Base-by-base conservation (phyloP, 1,284 basidiomycete species). In the Apiotrichum gracile region DNA sequence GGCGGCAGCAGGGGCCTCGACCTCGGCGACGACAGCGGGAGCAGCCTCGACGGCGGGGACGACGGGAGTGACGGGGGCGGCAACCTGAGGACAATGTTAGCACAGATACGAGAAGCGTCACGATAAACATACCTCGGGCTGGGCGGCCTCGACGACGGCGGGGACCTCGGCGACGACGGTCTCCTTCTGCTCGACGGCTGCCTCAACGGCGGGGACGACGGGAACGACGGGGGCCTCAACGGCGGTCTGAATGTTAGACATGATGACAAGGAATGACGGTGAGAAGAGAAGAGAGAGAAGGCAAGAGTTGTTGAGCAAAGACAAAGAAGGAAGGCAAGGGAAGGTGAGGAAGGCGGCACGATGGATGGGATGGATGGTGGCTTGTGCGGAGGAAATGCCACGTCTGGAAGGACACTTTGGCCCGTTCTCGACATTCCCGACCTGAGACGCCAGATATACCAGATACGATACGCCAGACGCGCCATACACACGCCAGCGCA, bases 241-340 rank as follows among this genome's bases (percentile, higher is more conserved):
- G 43, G 86, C 72, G 67, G 89, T 86, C 0, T 39, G 17, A 27
- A 33, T 5, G 33, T 19, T 16, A 25, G 33, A 35, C 25, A 35
- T 39, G 27, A 26, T 26, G 24, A 5, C 13, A 37, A 37, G 13
- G 25, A 4, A 24, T 22, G 45, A 14, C 26, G 24, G 26, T 19
- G 47, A 40, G 37, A 37, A 24, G 47, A 7, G 19, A 27, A 43
- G 40, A 33, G 35, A 27, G n/a, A 10, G 44, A 35, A 44, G 19
- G 24, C 10, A 37, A 52, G n/a, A 33, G 27, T n/a, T n/a, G 33
- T n/a, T n/a, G 38, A 35, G 44, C 17, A n/a, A 14, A 50, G 45
- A 17, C 25, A 26, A 24, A 38, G 31, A 34, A 35, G 26, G 27
- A 35, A 33, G 39, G 34, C 19, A 14, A 19, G n/a, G n/a, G n/a